Percentiles rank a stretch among this genome's conserved stretches.
Conservation (phyloP, 345 rosid genomes). For the Gossypium sturtianum region DNA sequence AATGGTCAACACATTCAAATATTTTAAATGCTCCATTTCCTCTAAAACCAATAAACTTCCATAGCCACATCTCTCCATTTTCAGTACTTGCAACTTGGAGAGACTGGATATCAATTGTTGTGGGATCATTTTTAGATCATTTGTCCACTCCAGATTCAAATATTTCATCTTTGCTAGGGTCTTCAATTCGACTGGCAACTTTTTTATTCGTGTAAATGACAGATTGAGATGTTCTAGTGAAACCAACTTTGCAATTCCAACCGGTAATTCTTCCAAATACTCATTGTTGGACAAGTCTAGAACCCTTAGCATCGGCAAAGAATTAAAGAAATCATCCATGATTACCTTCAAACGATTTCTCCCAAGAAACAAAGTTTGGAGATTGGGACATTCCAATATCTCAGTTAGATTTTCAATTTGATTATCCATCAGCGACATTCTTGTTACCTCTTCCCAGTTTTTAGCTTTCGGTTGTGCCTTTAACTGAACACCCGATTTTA, state of each 20-base stretch:
- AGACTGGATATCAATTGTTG: neutral
- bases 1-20: neutral
- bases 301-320: neutral
- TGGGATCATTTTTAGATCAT: neutral
- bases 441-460: conserved; percentile 3
- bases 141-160: conserved; percentile 8
- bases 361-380: neutral
- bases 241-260: neutral
- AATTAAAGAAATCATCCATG: neutral
- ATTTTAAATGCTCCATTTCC: neutral
- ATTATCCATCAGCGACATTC: conserved; percentile 16
- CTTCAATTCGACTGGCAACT: conserved; percentile 8
- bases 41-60: neutral
- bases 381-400: neutral
- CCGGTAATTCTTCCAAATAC: neutral
- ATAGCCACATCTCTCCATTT: neutral
- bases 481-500: conserved; percentile 9
- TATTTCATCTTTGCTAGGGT: conserved; percentile 15
- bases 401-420: neutral
- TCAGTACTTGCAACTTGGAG: neutral
- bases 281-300: rapidly evolving
- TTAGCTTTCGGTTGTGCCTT: conserved; percentile 10
- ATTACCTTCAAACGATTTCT: neutral
- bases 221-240: conserved; percentile 24
- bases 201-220: neutral